phyloP scores from a whole-genome alignment of 176 grass and related monocot species.

The Bromus sterilis region DNA sequence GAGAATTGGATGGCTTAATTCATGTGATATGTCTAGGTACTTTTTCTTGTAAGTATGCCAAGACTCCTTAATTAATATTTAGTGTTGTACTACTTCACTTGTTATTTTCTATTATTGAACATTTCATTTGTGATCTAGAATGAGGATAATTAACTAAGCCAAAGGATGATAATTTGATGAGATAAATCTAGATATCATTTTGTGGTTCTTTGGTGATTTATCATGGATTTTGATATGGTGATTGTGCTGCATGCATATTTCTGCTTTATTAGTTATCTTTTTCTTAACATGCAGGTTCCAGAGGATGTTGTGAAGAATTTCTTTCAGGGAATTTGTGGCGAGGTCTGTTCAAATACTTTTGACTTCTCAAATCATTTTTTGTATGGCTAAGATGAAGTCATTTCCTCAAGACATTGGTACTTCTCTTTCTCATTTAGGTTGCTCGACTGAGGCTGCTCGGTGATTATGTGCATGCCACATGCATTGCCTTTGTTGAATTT shows the following conservation, averaged over 20 bases:
- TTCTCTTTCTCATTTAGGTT: constrained; percentile 36
- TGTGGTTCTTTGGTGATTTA: not conserved
- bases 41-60: not conserved
- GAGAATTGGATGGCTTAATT: not conserved
- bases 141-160: not conserved
- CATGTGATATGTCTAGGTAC: not conserved
- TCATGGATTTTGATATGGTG: not conserved
- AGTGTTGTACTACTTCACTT: not conserved
- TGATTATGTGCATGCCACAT: constrained; percentile 83
- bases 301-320: constrained; percentile 78
- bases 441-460: constrained; percentile 85
- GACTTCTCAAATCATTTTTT: not conserved
- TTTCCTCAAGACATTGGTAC: not conserved
- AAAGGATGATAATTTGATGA: not conserved
- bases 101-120: not conserved
- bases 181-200: not conserved
- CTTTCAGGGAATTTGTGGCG: constrained; percentile 67
- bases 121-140: not conserved
- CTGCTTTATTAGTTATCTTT: not conserved
- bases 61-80: not conserved
- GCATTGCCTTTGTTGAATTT: constrained; percentile 90
- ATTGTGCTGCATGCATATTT: not conserved
- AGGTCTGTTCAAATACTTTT: constrained; percentile 44
- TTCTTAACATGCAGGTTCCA: constrained; percentile 35
- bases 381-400: not conserved